Conservation (phyloP, 2,329 filamentous ascomycete species). For the Albophoma yamanashiensis region DNA sequence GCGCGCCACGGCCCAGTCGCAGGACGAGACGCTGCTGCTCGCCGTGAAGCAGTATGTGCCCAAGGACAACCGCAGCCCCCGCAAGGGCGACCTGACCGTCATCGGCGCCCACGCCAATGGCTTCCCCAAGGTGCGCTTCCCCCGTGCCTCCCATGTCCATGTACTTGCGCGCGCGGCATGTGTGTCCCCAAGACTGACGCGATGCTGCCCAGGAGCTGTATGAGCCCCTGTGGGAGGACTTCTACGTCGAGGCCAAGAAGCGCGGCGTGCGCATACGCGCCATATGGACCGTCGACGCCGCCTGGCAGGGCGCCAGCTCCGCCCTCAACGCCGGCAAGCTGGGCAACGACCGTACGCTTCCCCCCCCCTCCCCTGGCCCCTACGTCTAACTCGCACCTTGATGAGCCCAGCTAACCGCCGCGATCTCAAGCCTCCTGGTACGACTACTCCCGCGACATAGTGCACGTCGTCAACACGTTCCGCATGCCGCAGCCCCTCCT, state of each 20-base stretch:
- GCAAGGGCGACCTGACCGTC: slow-evolving; percentile 71
- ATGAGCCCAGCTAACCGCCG: not conserved
- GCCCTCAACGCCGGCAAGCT: slow-evolving; percentile 64
- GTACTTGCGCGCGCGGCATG: not conserved
- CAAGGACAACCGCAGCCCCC: slow-evolving; percentile 53
- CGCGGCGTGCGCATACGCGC: slow-evolving; percentile 60
- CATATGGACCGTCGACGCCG: slow-evolving; percentile 88
- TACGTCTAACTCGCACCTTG: too few relatives aligned
- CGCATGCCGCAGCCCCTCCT: slow-evolving; percentile 70
- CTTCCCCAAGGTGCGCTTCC: slow-evolving; percentile 62
- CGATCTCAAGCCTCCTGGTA: slow-evolving; percentile 63
- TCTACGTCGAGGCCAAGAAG: slow-evolving; percentile 46
- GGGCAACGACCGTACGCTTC: slow-evolving; percentile 80
- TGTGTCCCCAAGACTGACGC: not conserved
- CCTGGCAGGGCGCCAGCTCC: slow-evolving; percentile 72
- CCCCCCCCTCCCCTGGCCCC: too few relatives aligned
- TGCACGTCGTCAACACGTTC: slow-evolving; percentile 78
- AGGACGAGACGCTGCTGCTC: slow-evolving; percentile 65
- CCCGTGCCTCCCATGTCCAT: not conserved
- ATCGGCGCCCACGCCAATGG: slow-evolving; percentile 85
- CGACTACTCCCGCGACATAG: slow-evolving; percentile 74
- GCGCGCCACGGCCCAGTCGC: slow-evolving; percentile 56
- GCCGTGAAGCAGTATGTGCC: slow-evolving; percentile 85
- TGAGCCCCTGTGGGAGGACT: slow-evolving; percentile 82
- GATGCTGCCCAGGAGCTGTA: slow-evolving; percentile 62